Conservation (phyloP, 2,329 filamentous ascomycete genomes). For the Paradendryphiella salina region DNA sequence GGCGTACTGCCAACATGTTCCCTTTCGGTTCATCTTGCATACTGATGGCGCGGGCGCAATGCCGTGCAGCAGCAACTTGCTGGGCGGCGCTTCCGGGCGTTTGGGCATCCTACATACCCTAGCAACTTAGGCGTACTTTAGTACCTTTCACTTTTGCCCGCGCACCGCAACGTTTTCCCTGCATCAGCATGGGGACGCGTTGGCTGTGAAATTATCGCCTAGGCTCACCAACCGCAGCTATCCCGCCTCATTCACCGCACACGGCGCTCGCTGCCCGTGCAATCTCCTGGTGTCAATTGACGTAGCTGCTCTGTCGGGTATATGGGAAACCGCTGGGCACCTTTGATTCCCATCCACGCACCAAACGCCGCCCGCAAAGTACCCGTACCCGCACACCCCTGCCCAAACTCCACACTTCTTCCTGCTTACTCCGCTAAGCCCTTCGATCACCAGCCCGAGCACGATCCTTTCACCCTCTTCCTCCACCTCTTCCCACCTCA, state of each 20-base stretch:
- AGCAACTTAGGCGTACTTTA: constrained; percentile 9
- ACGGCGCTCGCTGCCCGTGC: constrained; percentile 4
- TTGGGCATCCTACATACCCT: constrained; percentile 15
- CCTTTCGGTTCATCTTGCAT: constrained; percentile 11
- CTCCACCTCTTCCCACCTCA: constrained; percentile 13
- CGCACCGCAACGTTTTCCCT: constrained; percentile 15
- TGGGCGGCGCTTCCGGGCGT: constrained; percentile 20
- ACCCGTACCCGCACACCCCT: constrained; percentile 15
- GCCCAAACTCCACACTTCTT: constrained; percentile 28
- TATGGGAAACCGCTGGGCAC: constrained; percentile 24
- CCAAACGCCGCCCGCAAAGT: too few species aligned
- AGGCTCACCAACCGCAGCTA: constrained; percentile 10
- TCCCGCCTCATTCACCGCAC: constrained; percentile 2
- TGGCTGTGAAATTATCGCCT: not conserved
- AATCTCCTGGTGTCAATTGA: constrained; percentile 1
- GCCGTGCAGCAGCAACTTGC: constrained; percentile 17
- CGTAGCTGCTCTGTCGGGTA: constrained; percentile 23
- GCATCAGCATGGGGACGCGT: not conserved
- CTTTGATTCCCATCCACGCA: constrained; percentile 18
- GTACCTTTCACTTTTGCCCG: constrained; percentile 15
- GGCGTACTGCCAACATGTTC: constrained; percentile 5
- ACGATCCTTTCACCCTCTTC: constrained; percentile 25
- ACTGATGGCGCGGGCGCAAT: constrained; percentile 8
- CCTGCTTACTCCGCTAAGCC: constrained; percentile 29
- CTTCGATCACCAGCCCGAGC: constrained; percentile 30